Conservation (phyloP, 345 rosid species). For the Aurinia saxatilis region DNA sequence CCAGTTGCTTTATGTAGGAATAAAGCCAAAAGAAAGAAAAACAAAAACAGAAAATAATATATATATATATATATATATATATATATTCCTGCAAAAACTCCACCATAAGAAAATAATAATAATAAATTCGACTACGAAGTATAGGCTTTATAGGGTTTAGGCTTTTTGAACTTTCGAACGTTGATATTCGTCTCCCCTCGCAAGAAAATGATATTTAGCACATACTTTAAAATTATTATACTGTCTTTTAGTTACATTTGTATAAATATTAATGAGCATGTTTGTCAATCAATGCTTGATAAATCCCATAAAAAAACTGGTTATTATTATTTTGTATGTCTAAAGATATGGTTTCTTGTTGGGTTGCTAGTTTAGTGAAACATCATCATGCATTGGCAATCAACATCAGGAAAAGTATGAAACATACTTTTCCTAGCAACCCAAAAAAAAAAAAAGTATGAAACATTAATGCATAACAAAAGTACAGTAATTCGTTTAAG, state of each 20-base stretch:
- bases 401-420: too few relatives aligned
- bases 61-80: too few relatives aligned
- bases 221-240: not conserved
- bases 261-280: slow-evolving; percentile 3
- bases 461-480: not conserved
- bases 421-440: too few relatives aligned
- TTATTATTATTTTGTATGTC: not conserved
- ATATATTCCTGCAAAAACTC: slow-evolving; percentile 13
- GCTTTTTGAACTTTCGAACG: slow-evolving; percentile 18
- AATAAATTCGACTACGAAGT: not conserved
- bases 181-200: slow-evolving; percentile 14
- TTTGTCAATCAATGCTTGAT: slow-evolving; percentile 1
- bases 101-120: not conserved
- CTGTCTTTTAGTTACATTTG: slow-evolving; percentile 1
- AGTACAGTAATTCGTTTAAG: too few relatives aligned
- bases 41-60: not conserved
- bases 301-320: slow-evolving; percentile 2
- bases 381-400: not conserved
- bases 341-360: not conserved
- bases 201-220: not conserved
- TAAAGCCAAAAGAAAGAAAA: not conserved
- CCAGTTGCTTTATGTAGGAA: not conserved
- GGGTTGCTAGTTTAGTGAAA: not conserved
- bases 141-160: slow-evolving; percentile 27
- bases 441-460: too few relatives aligned